Evolutionary conservation across 768 basidiomycete species (phyloP).

Genomic region (Pisolithus tinctorius): DNA sequence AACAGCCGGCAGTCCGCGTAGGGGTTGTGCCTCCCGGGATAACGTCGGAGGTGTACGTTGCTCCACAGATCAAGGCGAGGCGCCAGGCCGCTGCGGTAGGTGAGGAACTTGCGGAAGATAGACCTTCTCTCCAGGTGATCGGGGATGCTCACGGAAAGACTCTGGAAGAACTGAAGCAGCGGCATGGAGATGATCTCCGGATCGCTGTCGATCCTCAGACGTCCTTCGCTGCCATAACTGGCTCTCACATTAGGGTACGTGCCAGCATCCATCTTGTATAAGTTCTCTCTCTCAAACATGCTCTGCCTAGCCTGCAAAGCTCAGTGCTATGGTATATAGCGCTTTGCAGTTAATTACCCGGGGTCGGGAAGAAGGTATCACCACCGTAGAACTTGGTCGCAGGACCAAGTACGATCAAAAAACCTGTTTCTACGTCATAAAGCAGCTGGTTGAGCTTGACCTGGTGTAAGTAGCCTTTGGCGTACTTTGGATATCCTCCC

Average conservation of each 20-base stretch:
- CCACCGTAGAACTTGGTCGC: slow-evolving; percentile 71
- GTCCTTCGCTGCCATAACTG: slow-evolving; percentile 74
- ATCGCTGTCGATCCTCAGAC: slow-evolving; percentile 72
- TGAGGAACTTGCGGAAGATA: slow-evolving; percentile 37
- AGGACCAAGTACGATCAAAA: slow-evolving; percentile 83
- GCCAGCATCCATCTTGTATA: neutral
- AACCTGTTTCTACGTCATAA: slow-evolving; percentile 81
- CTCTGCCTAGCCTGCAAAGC: slow-evolving; percentile 56
- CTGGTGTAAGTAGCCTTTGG: slow-evolving; percentile 49
- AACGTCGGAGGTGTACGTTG: slow-evolving; percentile 67
- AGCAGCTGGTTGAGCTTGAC: slow-evolving; percentile 65
- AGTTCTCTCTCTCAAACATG: slow-evolving; percentile 5
- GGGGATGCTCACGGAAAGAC: slow-evolving; percentile 48
- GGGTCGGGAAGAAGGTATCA: slow-evolving; percentile 69
- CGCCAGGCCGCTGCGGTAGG: slow-evolving; percentile 57
- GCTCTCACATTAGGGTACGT: slow-evolving; percentile 76
- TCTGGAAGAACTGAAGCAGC: slow-evolving; percentile 47
- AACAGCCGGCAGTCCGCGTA: slow-evolving; percentile 69
- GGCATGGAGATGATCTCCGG: slow-evolving; percentile 59
- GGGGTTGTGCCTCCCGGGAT: slow-evolving; percentile 57
- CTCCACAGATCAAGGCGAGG: slow-evolving; percentile 64
- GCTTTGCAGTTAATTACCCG: slow-evolving; percentile 81
- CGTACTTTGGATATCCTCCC: neutral
- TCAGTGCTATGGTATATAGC: slow-evolving; percentile 81
- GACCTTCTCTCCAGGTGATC: slow-evolving; percentile 45